Evolutionary conservation across 441 rosid genomes (phyloP).

Genomic region (Erodium chrysanthum): DNA sequence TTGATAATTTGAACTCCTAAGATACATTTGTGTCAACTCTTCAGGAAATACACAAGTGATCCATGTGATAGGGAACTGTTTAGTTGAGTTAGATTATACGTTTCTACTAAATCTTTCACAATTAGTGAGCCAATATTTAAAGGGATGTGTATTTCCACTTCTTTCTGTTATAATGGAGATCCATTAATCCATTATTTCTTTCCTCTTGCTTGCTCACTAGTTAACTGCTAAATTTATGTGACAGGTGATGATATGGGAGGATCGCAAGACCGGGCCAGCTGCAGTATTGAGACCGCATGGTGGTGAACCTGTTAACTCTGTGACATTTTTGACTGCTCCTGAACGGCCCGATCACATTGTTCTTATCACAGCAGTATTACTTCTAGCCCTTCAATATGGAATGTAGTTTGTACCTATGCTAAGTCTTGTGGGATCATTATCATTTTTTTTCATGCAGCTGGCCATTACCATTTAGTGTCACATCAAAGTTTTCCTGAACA

Average conservation of each 20-base stretch:
- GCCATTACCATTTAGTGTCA: background rate
- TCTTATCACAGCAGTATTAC: constrained; percentile 68
- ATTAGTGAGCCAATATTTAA: background rate
- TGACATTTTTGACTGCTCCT: constrained; percentile 61
- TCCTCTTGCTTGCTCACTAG: constrained; percentile 6
- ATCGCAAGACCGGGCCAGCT: constrained; percentile 55
- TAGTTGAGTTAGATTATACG: background rate
- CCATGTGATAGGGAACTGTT: background rate
- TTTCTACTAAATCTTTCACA: background rate
- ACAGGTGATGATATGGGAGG: constrained; percentile 95
- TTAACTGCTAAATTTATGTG: constrained; percentile 10
- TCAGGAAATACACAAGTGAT: background rate
- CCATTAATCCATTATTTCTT: background rate
- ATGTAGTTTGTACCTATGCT: background rate
- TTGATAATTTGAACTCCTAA: constrained; percentile 3
- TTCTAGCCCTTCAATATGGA: constrained; percentile 12
- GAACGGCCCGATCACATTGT: constrained; percentile 73
- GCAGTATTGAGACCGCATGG: constrained; percentile 69
- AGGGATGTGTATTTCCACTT: background rate
- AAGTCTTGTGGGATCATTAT: background rate
- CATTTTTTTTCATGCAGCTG: constrained; percentile 5
- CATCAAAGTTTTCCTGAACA: background rate
- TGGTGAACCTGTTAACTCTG: constrained; percentile 76
- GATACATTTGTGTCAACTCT: background rate
- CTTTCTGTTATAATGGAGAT: background rate